A percentile compares a stretch with the other conserved stretches of the same genome.
phyloP scores from a whole-genome alignment of 441 rosid genomes.

The Isatis lusitanica region DNA sequence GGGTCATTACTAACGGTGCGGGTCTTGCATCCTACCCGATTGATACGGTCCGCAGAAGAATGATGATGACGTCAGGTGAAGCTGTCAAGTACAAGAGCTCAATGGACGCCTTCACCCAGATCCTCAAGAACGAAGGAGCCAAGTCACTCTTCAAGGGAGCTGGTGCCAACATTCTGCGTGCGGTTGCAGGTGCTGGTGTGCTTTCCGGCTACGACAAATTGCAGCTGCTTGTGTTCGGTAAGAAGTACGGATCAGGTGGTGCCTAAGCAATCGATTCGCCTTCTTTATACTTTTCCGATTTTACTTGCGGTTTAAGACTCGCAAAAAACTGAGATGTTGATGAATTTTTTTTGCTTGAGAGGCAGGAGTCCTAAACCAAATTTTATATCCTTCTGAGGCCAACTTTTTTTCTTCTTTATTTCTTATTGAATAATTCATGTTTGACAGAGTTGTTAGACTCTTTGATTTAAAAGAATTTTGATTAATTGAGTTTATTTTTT shows the following conservation, averaged over 20 bases:
- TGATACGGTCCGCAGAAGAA: slow-evolving; percentile 68
- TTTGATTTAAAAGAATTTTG: slow-evolving; percentile 5
- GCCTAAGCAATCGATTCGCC: slow-evolving; percentile 28
- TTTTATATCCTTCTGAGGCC: slow-evolving; percentile 11
- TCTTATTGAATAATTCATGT: slow-evolving; percentile 27
- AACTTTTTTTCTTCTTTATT: background rate
- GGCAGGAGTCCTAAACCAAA: slow-evolving; percentile 10
- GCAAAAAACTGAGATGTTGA: slow-evolving; percentile 31
- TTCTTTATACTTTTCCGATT: slow-evolving; percentile 3
- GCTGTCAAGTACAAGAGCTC: slow-evolving; percentile 71
- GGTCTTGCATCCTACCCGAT: slow-evolving; percentile 68
- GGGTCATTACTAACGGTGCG: slow-evolving; percentile 67
- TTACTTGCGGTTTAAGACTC: slow-evolving; percentile 6
- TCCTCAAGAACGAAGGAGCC: slow-evolving; percentile 62
- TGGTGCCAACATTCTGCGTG: slow-evolving; percentile 67
- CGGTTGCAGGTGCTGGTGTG: slow-evolving; percentile 69
- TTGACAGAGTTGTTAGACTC: slow-evolving; percentile 5
- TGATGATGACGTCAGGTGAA: slow-evolving; percentile 70
- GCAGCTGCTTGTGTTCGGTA: slow-evolving; percentile 59
- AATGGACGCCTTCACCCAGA: slow-evolving; percentile 51
- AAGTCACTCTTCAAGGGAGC: slow-evolving; percentile 68
- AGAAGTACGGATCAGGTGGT: slow-evolving; percentile 62
- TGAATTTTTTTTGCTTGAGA: slow-evolving; percentile 18
- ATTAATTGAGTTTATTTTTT: background rate
- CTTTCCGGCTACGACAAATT: slow-evolving; percentile 64